Evolutionary conservation across 2,329 filamentous ascomycete species (phyloP).

Genomic region (Fusarium sp.): DNA sequence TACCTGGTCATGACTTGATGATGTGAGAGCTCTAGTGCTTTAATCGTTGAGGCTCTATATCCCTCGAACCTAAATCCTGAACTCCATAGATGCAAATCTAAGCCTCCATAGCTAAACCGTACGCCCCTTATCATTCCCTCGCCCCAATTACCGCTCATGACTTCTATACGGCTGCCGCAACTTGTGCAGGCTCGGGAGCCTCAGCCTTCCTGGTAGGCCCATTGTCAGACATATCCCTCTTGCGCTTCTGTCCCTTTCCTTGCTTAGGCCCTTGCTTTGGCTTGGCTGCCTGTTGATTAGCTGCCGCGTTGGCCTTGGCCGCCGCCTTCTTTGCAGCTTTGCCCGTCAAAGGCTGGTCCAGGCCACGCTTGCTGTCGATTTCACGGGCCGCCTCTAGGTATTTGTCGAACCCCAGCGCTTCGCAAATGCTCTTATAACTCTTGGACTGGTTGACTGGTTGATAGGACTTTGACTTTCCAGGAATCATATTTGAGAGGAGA

Average conservation of each 20-base stretch:
- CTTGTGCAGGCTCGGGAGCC: constrained; percentile 43
- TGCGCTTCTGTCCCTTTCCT: constrained; percentile 52
- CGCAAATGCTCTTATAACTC: constrained; percentile 79
- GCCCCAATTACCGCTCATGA: neutral
- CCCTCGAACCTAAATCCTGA: constrained; percentile 24
- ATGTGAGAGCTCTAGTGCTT: constrained; percentile 2
- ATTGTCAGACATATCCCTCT: constrained; percentile 56
- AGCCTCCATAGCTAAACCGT: constrained; percentile 18
- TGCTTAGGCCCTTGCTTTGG: constrained; percentile 56
- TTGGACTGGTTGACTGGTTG: constrained; percentile 74
- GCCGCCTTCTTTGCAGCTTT: constrained; percentile 56
- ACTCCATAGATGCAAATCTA: constrained; percentile 43
- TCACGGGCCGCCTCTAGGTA: constrained; percentile 74
- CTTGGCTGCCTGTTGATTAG: constrained; percentile 62
- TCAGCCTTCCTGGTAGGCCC: constrained; percentile 42
- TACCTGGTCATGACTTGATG: constrained; percentile 4
- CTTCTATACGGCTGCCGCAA: constrained; percentile 38
- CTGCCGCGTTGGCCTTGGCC: constrained; percentile 57
- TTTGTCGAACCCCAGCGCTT: constrained; percentile 74
- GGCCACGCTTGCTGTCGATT: constrained; percentile 74
- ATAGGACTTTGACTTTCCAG: constrained; percentile 79
- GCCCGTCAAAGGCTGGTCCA: constrained; percentile 65
- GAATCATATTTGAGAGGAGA: constrained; percentile 86
- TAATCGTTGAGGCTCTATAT: constrained; percentile 11
- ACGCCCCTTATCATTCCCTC: constrained; percentile 13